Evolutionary conservation across 176 grass and related monocot species (phyloP), one percentile per base, ranked within the genome.

Genomic region (Cymbopogon citratus): DNA sequence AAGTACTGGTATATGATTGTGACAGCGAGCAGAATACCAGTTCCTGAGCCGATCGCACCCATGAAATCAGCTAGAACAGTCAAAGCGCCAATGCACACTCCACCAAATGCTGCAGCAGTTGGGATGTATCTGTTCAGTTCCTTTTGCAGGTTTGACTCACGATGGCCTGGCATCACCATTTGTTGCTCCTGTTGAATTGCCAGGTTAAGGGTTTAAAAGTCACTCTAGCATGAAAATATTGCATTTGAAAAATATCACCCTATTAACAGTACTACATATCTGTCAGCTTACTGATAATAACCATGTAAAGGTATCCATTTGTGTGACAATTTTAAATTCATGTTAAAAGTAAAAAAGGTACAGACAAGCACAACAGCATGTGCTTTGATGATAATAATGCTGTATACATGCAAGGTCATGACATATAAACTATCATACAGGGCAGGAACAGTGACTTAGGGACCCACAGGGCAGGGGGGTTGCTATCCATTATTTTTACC

Each of bases 1-100:
- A 89, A 85, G 66, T 89, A 82, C 18, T 85, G 87, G 73, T 90
- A 90, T 26, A 90, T 82, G 83, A 90, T 90, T 46, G 88, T 89
- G 27, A 86, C 83, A 11, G 87, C 88, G 45, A 90, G 79, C 83
- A 90, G 67, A 29, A 90, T 90, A 33, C 83, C 88, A 12, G 88
- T 90, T 85, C 88, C 88, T 49, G 88, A 90, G 59, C 88, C 88
- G 39, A 90, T 90, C 21, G 88, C 88, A 3, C 83, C 88, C 88
- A 90, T 90, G 83, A 90, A 86, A 86, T 86, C 88, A 67, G 83
- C 88, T 10, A 90, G 73, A 39, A 90, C 83, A 49, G 88, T 86
- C 45, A 90, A 48, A 24, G 87, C 87, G 0, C 87, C 87, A 66
- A 89, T 89, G 83, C 88, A 90, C 3, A 90, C 83, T 26, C 88